Evolutionary conservation across 164 flowering plant genomes (phyloP), one percentile per base, ranked within the genome.

Genomic region (Aristolochia contorta): DNA sequence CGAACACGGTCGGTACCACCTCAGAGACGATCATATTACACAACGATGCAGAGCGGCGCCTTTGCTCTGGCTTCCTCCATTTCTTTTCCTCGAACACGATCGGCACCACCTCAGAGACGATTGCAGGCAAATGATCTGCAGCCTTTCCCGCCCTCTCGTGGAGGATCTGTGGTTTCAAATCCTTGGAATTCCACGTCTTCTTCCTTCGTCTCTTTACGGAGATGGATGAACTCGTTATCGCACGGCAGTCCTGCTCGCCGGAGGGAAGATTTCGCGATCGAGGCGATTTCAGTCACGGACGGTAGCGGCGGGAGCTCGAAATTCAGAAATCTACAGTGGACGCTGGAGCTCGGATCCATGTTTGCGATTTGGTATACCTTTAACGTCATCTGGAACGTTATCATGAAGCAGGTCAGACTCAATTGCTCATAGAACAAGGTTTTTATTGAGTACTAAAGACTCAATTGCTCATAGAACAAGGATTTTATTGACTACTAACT

Each of bases 351-450:
- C 24, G 92, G 85, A 18, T 51, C 67, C 65, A 59, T 84, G 73
- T 84, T 88, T 48, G 89, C 82, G 1, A 71, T 86, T 22, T 88
- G 96, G 92, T 84, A 74, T 67, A 73, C 82, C 33, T 88, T 88
- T 67, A 86, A 88, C 56, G 84, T 88, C 62, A 82, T 82, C 76
- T 88, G 86, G 84, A 88, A 88, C 69, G 82, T 88, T 59, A 84
- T 82, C 71, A 85, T 85, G 79, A 88, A 88, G 63, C 88, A 85
- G 92, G 96, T 85, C 1, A 37, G 43, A 7, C n/a, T n/a, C n/a
- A n/a, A n/a, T n/a, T n/a, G n/a, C n/a, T n/a, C n/a, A n/a, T n/a
- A 27, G 30, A 27, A 27, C 30, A 2, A 2, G 30, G 30, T 27
- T 27, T 27, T 27, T 27, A 5, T 27, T 27, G n/a, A n/a, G n/a